Conservation (phyloP, 768 basidiomycete genomes). For the Suillus discolor region DNA sequence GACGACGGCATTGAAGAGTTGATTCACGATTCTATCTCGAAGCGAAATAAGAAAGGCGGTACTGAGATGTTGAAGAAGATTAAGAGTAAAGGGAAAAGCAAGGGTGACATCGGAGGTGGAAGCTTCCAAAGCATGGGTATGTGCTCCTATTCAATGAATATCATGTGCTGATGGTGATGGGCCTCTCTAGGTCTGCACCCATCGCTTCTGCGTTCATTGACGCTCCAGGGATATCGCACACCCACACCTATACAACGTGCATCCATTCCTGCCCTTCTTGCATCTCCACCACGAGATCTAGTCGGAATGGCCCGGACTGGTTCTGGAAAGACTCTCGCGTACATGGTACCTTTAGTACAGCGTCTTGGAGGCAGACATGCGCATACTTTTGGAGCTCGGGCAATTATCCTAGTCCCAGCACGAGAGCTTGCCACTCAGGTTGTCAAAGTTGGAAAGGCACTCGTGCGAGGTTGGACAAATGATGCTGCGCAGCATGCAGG, state of each 20-base stretch:
- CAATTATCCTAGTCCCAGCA: constrained; percentile 87
- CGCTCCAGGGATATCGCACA: constrained; percentile 89
- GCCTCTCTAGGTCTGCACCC: constrained; percentile 71
- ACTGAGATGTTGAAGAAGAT: constrained; percentile 76
- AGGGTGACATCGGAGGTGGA: constrained; percentile 86
- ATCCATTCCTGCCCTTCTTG: constrained; percentile 82
- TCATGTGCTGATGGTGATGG: constrained; percentile 7
- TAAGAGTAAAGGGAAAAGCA: constrained; percentile 71
- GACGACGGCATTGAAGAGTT: constrained; percentile 66
- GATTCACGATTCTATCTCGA: constrained; percentile 69
- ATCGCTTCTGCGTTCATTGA: constrained; percentile 78
- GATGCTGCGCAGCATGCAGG: constrained; percentile 72
- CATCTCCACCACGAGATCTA: constrained; percentile 86
- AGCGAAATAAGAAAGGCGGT: constrained; percentile 73
- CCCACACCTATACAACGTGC: constrained; percentile 97
- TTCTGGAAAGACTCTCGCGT: constrained; percentile 96
- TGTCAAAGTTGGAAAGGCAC: constrained; percentile 91
- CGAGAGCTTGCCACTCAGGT: constrained; percentile 95
- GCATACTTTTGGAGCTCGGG: constrained; percentile 79
- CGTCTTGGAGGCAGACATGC: constrained; percentile 82
- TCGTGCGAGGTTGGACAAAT: constrained; percentile 79
- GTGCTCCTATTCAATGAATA: constrained; percentile 26
- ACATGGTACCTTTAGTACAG: constrained; percentile 89
- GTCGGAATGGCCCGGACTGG: constrained; percentile 99
- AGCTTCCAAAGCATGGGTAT: constrained; percentile 96